These are phyloP conservation scores for Alternaria brassicicola DNA, from an alignment of 2,329 filamentous ascomycete genomes.

Conservation along the genomic window DNA sequence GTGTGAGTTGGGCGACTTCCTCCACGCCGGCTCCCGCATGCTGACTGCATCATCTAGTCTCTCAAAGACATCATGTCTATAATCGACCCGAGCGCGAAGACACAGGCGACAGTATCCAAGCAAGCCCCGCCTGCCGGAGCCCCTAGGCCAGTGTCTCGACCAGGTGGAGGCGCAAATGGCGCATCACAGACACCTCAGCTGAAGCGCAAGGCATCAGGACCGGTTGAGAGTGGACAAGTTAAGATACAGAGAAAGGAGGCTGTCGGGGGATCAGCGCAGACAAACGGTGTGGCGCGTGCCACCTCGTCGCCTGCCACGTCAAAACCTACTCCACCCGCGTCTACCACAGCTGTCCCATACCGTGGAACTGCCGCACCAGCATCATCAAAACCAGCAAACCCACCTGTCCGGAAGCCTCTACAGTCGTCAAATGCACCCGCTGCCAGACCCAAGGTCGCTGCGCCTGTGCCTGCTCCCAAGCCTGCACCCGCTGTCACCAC, in stretches of 20 bases:
- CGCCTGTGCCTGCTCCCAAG: constrained; percentile 29
- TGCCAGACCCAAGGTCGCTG: constrained; percentile 26
- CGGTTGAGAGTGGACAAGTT: constrained; percentile 34
- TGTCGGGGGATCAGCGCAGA: constrained; percentile 28
- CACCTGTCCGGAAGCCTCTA: constrained; percentile 34
- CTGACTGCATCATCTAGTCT: constrained; percentile 26
- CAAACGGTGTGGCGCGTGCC: constrained; percentile 35
- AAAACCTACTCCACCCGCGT: constrained; percentile 29
- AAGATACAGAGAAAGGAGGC: constrained; percentile 46
- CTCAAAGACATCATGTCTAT: constrained; percentile 49
- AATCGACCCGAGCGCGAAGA: constrained; percentile 41
- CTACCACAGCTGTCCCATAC: constrained; percentile 41
- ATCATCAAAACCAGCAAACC: constrained; percentile 29
- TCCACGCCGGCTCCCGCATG: constrained; percentile 18
- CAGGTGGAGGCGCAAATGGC: constrained; percentile 34
- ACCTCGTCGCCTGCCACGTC: constrained; percentile 28
- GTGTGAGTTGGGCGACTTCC: constrained; percentile 37
- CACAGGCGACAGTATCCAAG: constrained; percentile 30
- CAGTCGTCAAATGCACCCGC: constrained; percentile 21
- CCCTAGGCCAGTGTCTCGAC: constrained; percentile 45
- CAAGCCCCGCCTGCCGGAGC: constrained; percentile 30
- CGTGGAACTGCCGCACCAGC: constrained; percentile 46
- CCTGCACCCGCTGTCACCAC: constrained; percentile 26
- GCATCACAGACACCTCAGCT: constrained; percentile 44
- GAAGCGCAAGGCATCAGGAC: constrained; percentile 51